Evolutionary conservation across 2,329 filamentous ascomycete genomes (phyloP), one percentile per base, ranked within the genome.

Genomic region (Colletotrichum somersetense): DNA sequence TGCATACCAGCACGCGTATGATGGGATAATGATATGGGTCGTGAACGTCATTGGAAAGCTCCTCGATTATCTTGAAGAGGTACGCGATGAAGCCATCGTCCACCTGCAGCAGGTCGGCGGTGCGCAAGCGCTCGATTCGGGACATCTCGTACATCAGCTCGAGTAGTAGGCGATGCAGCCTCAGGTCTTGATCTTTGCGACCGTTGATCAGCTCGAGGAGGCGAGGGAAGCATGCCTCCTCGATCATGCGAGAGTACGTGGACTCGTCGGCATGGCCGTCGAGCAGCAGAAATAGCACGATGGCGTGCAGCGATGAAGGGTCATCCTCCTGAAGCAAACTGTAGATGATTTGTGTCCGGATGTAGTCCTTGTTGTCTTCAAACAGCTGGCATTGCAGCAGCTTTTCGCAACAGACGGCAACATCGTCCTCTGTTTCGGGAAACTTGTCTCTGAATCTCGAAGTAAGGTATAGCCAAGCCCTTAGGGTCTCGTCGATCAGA

Each of bases 91-190:
- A 98, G 62, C 88, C 88, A 79, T 99, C 96, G 75, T 92, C 88
- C 40, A 92, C 92, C 68, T 89, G 93, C 83, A 89, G 77, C 75
- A 99, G 83, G 79, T 99, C 96, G 75, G 94, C 90, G 73, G 88
- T 84, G 66, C 89, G 91, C 72, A 99, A 84, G 74, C 91, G 89
- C 81, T 98, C 95, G 80, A 98, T 94, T 73, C 97, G 89, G 56
- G 94, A 95, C 93, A 98, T 98, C 85, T 98, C 96, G 82, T 97
- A 99, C 79, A 98, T 88, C 68, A 99, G 85, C 81, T 98, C 93
- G 77, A 99, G 86, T 64, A 98, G 85, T 73, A 96, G 84, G 46
- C 92, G 90, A 82, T 98, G 94, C 73, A 98, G 85, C 64, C 89
- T 87, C 33, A 89, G 87, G 78, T 95, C 92, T 57, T 90, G 85